These are phyloP conservation scores for Acacia concinna DNA, from an alignment of 331 rosid species.

Conservation along the genomic window DNA sequence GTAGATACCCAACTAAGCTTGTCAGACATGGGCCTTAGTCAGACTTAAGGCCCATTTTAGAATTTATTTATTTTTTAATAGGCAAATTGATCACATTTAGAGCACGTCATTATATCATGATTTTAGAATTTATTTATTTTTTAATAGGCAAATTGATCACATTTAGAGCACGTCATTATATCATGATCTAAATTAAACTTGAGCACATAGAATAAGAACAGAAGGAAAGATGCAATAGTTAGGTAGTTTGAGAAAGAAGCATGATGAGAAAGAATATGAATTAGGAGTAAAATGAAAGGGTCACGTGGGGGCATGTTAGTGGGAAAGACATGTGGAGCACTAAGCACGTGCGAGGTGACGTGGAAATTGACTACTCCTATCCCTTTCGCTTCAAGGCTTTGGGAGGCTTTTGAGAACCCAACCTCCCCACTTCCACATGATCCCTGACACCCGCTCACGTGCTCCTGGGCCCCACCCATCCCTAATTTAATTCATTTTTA, in stretches of 20 bases:
- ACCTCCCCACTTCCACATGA: constrained; percentile 50
- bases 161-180: neutral
- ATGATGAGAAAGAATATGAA: neutral
- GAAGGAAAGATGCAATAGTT: neutral
- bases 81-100: neutral
- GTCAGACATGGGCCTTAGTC: neutral
- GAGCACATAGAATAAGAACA: neutral
- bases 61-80: too few relatives aligned
- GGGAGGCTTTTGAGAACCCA: neutral
- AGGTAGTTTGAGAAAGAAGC: neutral
- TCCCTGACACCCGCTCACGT: constrained; percentile 89
- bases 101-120: neutral
- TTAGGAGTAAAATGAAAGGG: neutral
- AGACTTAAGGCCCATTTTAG: too few relatives aligned
- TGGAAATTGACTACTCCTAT: constrained; percentile 22
- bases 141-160: neutral
- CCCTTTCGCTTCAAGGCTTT: neutral
- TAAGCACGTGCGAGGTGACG: constrained; percentile 20
- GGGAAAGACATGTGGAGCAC: constrained; percentile 37
- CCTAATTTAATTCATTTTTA: neutral
- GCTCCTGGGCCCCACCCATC: constrained; percentile 58
- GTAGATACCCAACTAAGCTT: neutral
- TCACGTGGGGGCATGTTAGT: constrained; percentile 63
- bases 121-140: too few relatives aligned
- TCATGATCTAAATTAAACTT: too few relatives aligned